phyloP scores from a whole-genome alignment of 2,329 filamentous ascomycete genomes.

The Arthrobotrys sinensis region DNA sequence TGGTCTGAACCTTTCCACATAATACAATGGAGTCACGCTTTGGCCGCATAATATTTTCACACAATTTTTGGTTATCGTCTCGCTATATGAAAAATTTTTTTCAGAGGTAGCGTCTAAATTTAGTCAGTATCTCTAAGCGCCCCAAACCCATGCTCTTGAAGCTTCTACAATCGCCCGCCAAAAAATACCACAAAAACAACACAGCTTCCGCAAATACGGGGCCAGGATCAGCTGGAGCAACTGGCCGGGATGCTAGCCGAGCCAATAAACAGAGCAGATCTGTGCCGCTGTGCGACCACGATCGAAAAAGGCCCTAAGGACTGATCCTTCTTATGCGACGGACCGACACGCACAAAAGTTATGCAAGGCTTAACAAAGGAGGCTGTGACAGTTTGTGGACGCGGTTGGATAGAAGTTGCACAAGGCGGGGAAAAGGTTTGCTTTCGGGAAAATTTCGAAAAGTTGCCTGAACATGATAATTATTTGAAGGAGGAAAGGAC shows the following conservation, averaged over 20 bases:
- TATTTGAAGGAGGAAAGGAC: constrained; percentile 20
- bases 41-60: background rate
- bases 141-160: constrained; percentile 13
- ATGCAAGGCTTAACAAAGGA: constrained; percentile 45
- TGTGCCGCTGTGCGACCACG: constrained; percentile 28
- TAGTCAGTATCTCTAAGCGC: constrained; percentile 36
- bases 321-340: constrained; percentile 28
- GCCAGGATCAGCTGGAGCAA: background rate
- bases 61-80: background rate
- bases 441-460: constrained; percentile 1
- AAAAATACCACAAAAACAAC: constrained; percentile 53
- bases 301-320: background rate
- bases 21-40: background rate
- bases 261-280: constrained; percentile 40
- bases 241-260: constrained; percentile 31
- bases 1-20: background rate
- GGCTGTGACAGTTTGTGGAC: constrained; percentile 3
- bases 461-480: constrained; percentile 26
- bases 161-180: constrained; percentile 5
- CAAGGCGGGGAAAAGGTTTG: constrained; percentile 10
- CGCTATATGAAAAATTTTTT: background rate
- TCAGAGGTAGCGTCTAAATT: constrained; percentile 26
- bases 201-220: background rate
- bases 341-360: background rate
- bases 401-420: background rate